Evolutionary conservation across 163 green algal genomes (phyloP).

Genomic region (Chlorella variabilis): DNA sequence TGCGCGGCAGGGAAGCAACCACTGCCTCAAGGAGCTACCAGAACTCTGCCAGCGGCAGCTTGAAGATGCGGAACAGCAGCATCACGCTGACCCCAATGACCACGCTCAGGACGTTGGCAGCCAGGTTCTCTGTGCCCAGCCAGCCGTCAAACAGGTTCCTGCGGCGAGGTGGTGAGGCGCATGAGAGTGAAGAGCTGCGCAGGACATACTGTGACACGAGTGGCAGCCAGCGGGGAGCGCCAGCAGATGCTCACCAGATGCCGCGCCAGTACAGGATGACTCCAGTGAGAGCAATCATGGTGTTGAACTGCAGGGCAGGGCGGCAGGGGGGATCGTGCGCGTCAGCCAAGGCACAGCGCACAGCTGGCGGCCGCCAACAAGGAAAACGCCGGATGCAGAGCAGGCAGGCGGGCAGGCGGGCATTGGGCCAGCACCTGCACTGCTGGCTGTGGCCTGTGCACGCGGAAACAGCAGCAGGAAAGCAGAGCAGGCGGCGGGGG

Average conservation of each 20-base stretch:
- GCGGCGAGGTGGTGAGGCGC: not conserved
- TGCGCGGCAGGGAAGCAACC: too few relatives aligned
- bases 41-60: slow-evolving; percentile 35
- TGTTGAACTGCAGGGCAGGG: slow-evolving; percentile 41
- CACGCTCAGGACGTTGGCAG: slow-evolving; percentile 3
- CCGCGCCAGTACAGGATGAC: slow-evolving; percentile 74
- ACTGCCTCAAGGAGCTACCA: not conserved
- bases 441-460: too few relatives aligned
- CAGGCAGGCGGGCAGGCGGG: not conserved
- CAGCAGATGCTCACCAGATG: slow-evolving; percentile 49
- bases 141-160: not conserved
- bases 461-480: too few relatives aligned
- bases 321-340: not conserved
- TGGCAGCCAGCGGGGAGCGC: too few relatives aligned
- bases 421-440: too few relatives aligned
- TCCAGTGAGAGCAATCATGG: slow-evolving; percentile 62
- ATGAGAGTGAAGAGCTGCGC: not conserved
- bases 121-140: slow-evolving; percentile 12
- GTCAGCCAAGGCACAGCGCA: not conserved
- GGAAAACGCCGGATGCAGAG: too few relatives aligned
- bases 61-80: slow-evolving; percentile 31
- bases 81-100: slow-evolving; percentile 11
- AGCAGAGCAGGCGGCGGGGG: too few relatives aligned
- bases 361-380: too few relatives aligned
- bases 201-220: too few relatives aligned